Conservation (phyloP, 2,329 filamentous ascomycete species). For the Colletotrichum truncatum region DNA sequence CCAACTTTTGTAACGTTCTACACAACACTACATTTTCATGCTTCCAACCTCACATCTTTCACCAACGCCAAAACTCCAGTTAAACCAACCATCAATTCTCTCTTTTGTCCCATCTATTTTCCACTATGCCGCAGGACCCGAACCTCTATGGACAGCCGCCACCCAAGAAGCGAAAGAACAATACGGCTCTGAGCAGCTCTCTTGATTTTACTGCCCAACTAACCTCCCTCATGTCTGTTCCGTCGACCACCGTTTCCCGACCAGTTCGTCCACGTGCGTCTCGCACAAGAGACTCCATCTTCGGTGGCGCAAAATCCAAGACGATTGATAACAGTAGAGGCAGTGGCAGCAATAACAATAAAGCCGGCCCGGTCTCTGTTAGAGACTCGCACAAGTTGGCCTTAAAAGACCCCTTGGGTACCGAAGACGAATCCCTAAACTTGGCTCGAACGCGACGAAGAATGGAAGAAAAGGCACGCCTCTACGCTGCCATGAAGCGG, state of each 20-base stretch:
- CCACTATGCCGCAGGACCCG: conserved; percentile 69
- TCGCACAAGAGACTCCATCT: conserved; percentile 73
- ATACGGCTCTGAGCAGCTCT: conserved; percentile 75
- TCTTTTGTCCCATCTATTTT: too few relatives aligned
- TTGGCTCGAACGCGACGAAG: conserved; percentile 77
- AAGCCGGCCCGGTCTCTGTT: conserved; percentile 56
- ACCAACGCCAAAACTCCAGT: too few relatives aligned
- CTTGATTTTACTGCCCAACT: conserved; percentile 91
- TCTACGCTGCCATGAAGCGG: conserved; percentile 90
- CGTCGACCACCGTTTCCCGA: conserved; percentile 51
- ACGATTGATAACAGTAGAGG: conserved; percentile 62
- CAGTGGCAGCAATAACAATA: conserved; percentile 54
- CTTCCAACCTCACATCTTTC: too few relatives aligned
- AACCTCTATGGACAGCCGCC: conserved; percentile 81
- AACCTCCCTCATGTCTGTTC: conserved; percentile 74
- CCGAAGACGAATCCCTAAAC: conserved; percentile 72
- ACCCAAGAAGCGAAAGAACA: conserved; percentile 74
- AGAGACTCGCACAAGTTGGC: conserved; percentile 52
- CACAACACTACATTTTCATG: too few relatives aligned
- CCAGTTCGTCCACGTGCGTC: conserved; percentile 60
- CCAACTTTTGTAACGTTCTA: too few relatives aligned
- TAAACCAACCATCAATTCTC: neutral
- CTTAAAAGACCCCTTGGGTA: conserved; percentile 62
- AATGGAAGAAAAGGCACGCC: conserved; percentile 89
- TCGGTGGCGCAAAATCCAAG: conserved; percentile 56